Evolutionary conservation across 805 yeast species (phyloP).

Genomic region (Candida easanensis): DNA sequence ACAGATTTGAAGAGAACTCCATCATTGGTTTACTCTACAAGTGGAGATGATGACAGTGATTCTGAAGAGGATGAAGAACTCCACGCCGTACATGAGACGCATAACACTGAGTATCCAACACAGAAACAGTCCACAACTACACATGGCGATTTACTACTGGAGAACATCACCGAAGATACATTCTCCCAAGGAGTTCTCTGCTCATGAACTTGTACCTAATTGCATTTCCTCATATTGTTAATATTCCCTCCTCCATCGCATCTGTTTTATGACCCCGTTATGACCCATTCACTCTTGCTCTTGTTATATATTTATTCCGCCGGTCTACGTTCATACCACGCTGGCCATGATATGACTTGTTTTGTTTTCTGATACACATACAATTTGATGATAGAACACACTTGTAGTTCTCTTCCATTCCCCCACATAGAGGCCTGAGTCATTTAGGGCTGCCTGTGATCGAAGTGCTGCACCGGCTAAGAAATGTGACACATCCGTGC

Average conservation of each 20-base stretch:
- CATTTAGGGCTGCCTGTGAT: no score
- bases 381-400: no score
- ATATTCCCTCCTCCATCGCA: neutral
- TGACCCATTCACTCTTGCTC: neutral
- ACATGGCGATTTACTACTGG: slow-evolving; percentile 3
- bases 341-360: neutral
- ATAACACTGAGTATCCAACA: neutral
- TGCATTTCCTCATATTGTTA: neutral
- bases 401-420: no score
- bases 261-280: neutral
- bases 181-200: neutral
- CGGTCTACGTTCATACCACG: slow-evolving; percentile 1
- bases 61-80: slow-evolving; percentile 6
- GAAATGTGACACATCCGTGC: neutral
- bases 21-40: slow-evolving; percentile 7
- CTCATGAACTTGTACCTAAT: neutral
- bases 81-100: neutral
- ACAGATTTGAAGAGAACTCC: slow-evolving; percentile 14
- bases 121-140: neutral
- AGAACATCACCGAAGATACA: slow-evolving; percentile 2
- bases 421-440: no score
- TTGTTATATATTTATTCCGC: neutral
- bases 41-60: slow-evolving; percentile 2
- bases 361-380: neutral
- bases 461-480: no score